Evolutionary conservation across 164 flowering plant species (phyloP).

Genomic region (Nelumbo lutea): DNA sequence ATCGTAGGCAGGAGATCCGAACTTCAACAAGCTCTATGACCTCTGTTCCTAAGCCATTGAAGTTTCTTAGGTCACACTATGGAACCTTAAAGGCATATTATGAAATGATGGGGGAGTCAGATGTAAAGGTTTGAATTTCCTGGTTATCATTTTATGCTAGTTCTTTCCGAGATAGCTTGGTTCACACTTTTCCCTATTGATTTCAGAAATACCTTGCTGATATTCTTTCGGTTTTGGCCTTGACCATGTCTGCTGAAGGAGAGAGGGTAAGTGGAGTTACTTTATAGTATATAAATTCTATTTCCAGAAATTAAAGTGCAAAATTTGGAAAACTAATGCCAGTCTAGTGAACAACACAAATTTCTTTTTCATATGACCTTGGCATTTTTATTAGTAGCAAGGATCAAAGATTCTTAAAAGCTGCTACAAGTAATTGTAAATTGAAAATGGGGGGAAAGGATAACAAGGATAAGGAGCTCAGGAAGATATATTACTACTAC

Average conservation of each 20-base stretch:
- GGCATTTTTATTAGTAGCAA: too few species aligned
- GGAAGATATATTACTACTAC: too few species aligned
- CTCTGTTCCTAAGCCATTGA: conserved; percentile 97
- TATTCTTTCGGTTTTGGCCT: conserved; percentile 90
- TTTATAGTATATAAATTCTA: background rate
- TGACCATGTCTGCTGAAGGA: conserved; percentile 98
- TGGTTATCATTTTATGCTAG: background rate
- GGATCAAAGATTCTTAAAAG: too few species aligned
- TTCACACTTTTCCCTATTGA: conserved; percentile 2
- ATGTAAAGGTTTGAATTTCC: conserved; percentile 50
- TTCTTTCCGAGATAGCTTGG: background rate
- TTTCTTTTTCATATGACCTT: too few species aligned
- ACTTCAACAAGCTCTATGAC: conserved; percentile 98
- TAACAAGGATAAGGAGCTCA: too few species aligned
- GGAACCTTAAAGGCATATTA: conserved; percentile 71
- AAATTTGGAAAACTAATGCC: background rate
- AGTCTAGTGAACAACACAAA: too few species aligned
- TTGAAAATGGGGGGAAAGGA: background rate
- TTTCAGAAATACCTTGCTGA: conserved; percentile 89
- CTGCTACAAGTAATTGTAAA: background rate
- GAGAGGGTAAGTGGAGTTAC: conserved; percentile 58
- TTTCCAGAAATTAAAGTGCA: background rate
- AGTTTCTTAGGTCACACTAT: conserved; percentile 95
- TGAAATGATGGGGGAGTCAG: conserved; percentile 73
- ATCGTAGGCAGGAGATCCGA: conserved; percentile 83